Base-by-base conservation (phyloP, 208 protist genomes). In the Blechomonas ayalai region DNA sequence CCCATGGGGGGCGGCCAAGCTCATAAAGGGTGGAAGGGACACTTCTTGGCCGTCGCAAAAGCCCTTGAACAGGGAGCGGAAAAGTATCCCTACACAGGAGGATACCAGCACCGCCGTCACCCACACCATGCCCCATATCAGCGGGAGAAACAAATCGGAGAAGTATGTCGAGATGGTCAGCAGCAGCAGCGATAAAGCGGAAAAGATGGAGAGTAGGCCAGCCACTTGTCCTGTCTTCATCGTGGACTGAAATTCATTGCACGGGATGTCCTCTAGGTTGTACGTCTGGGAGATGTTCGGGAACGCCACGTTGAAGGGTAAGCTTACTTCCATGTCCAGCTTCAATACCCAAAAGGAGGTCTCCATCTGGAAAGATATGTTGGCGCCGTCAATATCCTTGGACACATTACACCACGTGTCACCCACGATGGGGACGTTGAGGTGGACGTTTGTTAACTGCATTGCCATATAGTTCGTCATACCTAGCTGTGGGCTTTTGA, bases 111-210 rank as follows among this genome's bases (percentile, higher is more conserved):
- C 33, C 7, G 71, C 48, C 9, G 37, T 52, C 8, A 68, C n/a
- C 66, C 66, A 74, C 16, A 57, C 42, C 35, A 67, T 68, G 28
- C 67, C 46, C 72, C 72, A 80, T 22, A 73, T 48, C 35, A 71
- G 32, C 7, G 61, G 66, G 25, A 80, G 50, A n/a, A 80, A 59
- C 52, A 72, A 22, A n/a, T 67, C 61, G 3, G 55, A 67, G 27
- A 72, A 80, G 41, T 72, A 68, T 40, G 51, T 73, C 8, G 55
- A 55, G 10, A 65, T 40, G 22, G 57, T 46, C n/a, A 80, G 51
- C 8, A 67, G 41, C 9, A 70, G 52, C 1, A 49, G 38, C 9
- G 74, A 61, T 34, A 67, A 55, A 32, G 42, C 50, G 0, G 53
- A 40, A 47, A 80, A 80, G 38, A 80, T 59, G 13, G 44, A 48